Evolutionary conservation across 2,329 filamentous ascomycete species (phyloP).

Genomic region (Exophiala lecanii-corni): DNA sequence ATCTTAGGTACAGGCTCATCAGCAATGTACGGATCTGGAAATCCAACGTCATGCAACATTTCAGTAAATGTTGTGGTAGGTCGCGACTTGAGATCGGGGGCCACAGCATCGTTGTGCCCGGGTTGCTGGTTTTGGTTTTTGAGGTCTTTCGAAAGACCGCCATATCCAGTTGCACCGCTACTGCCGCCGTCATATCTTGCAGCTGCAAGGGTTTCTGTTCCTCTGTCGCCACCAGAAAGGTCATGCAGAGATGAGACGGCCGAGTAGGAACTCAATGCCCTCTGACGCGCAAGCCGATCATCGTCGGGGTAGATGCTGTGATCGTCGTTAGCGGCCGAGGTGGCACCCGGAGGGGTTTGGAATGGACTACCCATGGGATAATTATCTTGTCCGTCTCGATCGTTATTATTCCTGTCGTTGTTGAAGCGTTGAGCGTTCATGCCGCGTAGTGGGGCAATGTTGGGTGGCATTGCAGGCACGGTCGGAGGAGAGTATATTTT

Average conservation of each 20-base stretch:
- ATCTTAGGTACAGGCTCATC: conserved; percentile 21
- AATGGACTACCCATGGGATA: conserved; percentile 24
- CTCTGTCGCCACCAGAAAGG: background rate
- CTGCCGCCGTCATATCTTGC: conserved; percentile 17
- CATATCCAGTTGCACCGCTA: background rate
- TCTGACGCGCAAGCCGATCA: conserved; percentile 1
- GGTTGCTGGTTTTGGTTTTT: conserved; percentile 11
- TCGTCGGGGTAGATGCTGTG: conserved; percentile 7
- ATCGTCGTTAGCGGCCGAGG: conserved; percentile 4
- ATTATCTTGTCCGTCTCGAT: background rate
- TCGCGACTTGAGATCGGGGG: conserved; percentile 12
- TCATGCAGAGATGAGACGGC: conserved; percentile 8
- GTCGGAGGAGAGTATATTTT: conserved; percentile 43
- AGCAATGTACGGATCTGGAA: conserved; percentile 22
- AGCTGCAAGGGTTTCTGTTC: conserved; percentile 16
- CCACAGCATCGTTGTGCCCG: conserved; percentile 4
- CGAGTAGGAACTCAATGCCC: conserved; percentile 17
- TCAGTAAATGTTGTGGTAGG: conserved; percentile 25
- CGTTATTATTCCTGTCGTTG: background rate
- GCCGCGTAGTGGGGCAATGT: conserved; percentile 22
- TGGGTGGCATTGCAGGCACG: conserved; percentile 24
- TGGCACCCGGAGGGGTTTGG: conserved; percentile 20
- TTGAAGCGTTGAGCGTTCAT: conserved; percentile 21
- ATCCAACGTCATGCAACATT: conserved; percentile 24
- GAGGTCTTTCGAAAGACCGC: background rate